phyloP scores from a whole-genome alignment of 441 rosid species.

The Syzygium syzygioides region DNA sequence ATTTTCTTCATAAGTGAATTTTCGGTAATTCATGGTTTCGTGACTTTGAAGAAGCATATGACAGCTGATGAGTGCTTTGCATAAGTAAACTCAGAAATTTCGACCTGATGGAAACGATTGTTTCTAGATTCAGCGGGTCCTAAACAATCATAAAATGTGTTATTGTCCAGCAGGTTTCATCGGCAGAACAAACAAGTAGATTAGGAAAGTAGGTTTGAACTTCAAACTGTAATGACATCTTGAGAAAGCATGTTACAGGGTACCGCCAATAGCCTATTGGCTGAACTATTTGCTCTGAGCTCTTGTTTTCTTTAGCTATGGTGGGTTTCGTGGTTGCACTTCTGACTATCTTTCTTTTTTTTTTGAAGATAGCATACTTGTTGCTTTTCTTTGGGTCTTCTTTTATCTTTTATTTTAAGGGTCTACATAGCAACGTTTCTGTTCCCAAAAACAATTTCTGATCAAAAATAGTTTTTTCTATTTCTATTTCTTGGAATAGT shows the following conservation, averaged over 20 bases:
- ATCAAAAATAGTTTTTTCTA: too few relatives aligned
- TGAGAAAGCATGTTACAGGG: neutral
- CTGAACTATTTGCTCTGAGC: neutral
- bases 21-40: neutral
- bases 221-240: neutral
- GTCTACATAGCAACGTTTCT: too few relatives aligned
- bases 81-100: neutral
- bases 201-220: neutral
- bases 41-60: neutral
- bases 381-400: too few relatives aligned
- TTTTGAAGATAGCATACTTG: too few relatives aligned
- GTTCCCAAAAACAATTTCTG: too few relatives aligned
- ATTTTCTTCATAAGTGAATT: too few relatives aligned
- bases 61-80: neutral
- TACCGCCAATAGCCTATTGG: too few relatives aligned
- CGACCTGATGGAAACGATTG: neutral
- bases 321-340: neutral
- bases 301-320: neutral
- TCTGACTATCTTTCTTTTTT: neutral
- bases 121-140: neutral
- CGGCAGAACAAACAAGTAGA: neutral
- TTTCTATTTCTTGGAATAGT: too few relatives aligned
- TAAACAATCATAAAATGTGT: neutral
- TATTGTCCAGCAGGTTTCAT: neutral
- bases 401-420: neutral